These are phyloP conservation scores for Agastache rugosa DNA, from an alignment of 257 asterid genomes.

Conservation along the genomic window DNA sequence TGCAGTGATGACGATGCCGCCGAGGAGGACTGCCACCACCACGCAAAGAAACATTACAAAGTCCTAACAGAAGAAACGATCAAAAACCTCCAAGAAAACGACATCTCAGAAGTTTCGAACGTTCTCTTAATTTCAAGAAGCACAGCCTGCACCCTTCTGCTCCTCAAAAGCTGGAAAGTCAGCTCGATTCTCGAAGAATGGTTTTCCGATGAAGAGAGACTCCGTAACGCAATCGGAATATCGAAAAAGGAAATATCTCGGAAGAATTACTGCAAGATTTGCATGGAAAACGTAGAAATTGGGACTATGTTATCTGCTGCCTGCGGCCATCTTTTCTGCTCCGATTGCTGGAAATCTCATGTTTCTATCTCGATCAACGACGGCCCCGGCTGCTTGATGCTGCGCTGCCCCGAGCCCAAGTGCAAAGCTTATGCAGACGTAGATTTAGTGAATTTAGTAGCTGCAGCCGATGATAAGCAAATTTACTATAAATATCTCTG, in stretches of 20 bases:
- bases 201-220: constrained; percentile 46
- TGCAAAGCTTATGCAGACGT: constrained; percentile 5
- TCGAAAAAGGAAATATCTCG: background rate
- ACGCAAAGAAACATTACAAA: constrained; percentile 15
- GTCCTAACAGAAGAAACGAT: constrained; percentile 32
- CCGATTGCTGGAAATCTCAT: constrained; percentile 34
- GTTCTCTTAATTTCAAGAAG: constrained; percentile 34
- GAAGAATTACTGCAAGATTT: constrained; percentile 20
- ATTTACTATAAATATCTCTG: constrained; percentile 29
- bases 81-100: constrained; percentile 26
- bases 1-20: background rate
- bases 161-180: constrained; percentile 40
- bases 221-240: constrained; percentile 34
- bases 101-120: constrained; percentile 14
- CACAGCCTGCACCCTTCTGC: constrained; percentile 35
- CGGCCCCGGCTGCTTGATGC: constrained; percentile 44
- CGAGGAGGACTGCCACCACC: background rate
- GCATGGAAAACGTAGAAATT: constrained; percentile 8
- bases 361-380: constrained; percentile 30
- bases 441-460: constrained; percentile 36
- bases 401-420: constrained; percentile 46
- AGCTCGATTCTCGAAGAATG: constrained; percentile 47
- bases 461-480: background rate
- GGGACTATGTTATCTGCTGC: background rate
- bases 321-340: constrained; percentile 44